Conservation (phyloP, 768 basidiomycete genomes). For the Lactifluus echinatus region DNA sequence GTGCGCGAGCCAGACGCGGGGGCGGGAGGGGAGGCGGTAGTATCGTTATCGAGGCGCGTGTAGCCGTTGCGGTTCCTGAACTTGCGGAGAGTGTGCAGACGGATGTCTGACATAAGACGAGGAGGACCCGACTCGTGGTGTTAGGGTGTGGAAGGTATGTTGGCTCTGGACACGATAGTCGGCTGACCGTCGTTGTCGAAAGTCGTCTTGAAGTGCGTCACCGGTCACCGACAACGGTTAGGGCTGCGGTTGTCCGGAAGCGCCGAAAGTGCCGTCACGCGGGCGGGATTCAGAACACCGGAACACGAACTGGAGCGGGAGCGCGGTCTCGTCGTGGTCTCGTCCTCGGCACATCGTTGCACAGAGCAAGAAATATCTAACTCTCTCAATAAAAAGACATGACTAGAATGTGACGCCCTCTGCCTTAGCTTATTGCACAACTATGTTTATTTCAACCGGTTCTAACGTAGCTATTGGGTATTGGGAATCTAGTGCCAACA, state of each 20-base stretch:
- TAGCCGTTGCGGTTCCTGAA: slow-evolving; percentile 10
- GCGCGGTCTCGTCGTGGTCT: no score
- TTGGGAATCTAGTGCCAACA: no score
- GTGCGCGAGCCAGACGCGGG: not conserved
- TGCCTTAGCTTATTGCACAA: no score
- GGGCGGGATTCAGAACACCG: not conserved
- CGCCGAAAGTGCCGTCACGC: not conserved
- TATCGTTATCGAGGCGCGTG: slow-evolving; percentile 2
- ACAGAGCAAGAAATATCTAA: no score
- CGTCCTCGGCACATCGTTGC: no score
- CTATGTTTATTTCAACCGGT: no score
- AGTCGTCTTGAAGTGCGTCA: not conserved
- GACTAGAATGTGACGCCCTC: no score
- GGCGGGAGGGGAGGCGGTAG: not conserved
- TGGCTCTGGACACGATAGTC: not conserved
- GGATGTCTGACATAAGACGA: slow-evolving; percentile 20
- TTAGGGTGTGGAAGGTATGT: not conserved
- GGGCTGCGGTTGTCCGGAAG: not conserved
- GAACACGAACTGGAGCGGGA: no score
- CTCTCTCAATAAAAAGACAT: no score
- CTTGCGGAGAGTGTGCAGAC: slow-evolving; percentile 11
- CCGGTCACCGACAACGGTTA: not conserved
- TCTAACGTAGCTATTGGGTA: no score
- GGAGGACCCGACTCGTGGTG: slow-evolving; percentile 7
- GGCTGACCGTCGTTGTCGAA: not conserved